These are phyloP conservation scores for Lentinula sp. DNA, from an alignment of 768 basidiomycete species.

Conservation along the genomic window DNA sequence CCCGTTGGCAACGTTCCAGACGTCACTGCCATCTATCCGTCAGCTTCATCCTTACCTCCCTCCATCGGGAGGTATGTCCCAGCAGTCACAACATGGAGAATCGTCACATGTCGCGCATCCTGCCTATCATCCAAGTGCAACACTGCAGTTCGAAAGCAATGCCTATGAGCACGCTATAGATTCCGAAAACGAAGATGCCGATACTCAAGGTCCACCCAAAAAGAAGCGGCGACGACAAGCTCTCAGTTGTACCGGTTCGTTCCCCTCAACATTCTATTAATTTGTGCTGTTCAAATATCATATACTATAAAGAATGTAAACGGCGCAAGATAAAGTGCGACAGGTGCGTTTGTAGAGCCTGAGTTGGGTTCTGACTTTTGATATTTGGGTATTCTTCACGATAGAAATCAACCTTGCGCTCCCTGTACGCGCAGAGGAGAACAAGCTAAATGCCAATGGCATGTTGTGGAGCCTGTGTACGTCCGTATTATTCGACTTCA, in stretches of 20 bases:
- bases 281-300: constrained; percentile 13
- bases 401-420: constrained; percentile 73
- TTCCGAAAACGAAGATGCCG: constrained; percentile 54
- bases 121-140: constrained; percentile 13
- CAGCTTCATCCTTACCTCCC: constrained; percentile 62
- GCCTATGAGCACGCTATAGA: constrained; percentile 32
- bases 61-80: constrained; percentile 32
- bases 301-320: constrained; percentile 64
- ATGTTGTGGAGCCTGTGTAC: constrained; percentile 75
- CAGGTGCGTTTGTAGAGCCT: constrained; percentile 40
- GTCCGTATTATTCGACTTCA: constrained; percentile 18
- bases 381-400: constrained; percentile 18
- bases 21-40: constrained; percentile 54
- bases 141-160: constrained; percentile 20
- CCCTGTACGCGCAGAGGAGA: constrained; percentile 79
- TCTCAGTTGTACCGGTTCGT: constrained; percentile 77
- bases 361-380: neutral
- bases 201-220: constrained; percentile 57
- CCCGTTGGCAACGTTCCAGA: neutral
- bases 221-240: constrained; percentile 82
- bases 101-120: constrained; percentile 17
- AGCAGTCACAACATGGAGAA: constrained; percentile 19
- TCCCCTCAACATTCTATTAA: constrained; percentile 14
- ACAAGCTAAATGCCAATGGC: constrained; percentile 78
- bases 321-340: constrained; percentile 86